phyloP scores from a whole-genome alignment of 768 basidiomycete species.

The Amanita pseudoporphyria region DNA sequence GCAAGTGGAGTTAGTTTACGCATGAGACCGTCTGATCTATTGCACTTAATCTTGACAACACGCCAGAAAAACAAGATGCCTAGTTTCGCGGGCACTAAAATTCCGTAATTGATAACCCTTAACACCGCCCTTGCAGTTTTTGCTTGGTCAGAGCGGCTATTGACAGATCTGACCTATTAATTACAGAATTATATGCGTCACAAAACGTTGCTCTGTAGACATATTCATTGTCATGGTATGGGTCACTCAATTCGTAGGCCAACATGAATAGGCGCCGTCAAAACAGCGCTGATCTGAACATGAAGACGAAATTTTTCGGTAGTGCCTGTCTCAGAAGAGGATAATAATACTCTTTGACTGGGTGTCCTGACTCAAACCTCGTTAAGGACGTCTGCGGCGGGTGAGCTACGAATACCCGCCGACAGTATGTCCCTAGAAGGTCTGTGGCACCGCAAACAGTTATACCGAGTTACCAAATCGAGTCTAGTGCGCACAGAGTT shows the following conservation, averaged over 20 bases:
- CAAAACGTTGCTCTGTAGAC: too few species aligned
- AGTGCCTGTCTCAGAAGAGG: neutral
- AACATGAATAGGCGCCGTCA: too few species aligned
- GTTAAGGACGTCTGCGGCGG: neutral
- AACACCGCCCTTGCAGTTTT: neutral
- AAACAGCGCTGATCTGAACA: too few species aligned
- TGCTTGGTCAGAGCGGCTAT: too few species aligned
- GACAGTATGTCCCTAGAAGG: neutral
- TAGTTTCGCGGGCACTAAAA: neutral
- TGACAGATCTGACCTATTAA: too few species aligned
- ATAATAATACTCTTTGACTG: neutral
- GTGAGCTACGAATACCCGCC: neutral
- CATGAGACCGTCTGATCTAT: neutral
- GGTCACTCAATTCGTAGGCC: too few species aligned
- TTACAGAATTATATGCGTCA: too few species aligned
- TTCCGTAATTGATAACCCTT: neutral
- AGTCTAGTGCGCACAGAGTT: neutral
- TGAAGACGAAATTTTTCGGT: too few species aligned
- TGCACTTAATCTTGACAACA: neutral
- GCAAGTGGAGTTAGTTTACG: too few species aligned
- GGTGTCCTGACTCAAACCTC: neutral
- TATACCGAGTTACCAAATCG: neutral
- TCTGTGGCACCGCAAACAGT: neutral
- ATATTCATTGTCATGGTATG: too few species aligned
- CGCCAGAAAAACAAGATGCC: neutral